Evolutionary conservation across 768 basidiomycete species (phyloP).

Genomic region (Auriscalpium vulgare): DNA sequence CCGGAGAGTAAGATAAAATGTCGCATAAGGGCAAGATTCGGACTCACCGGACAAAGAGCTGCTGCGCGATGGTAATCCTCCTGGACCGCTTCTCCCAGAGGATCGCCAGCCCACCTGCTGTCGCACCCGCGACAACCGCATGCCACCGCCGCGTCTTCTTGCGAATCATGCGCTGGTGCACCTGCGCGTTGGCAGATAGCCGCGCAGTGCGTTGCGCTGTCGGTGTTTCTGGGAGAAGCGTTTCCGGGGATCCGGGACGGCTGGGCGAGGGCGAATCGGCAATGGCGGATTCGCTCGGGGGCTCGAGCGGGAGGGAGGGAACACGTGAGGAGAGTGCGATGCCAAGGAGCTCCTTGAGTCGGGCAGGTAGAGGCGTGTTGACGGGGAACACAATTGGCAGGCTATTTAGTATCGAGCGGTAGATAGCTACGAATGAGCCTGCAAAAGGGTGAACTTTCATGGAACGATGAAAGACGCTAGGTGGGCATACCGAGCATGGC

Average conservation of each 20-base stretch:
- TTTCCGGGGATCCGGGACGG: conserved; percentile 4
- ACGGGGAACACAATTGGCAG: conserved; percentile 62
- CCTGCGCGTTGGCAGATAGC: conserved; percentile 54
- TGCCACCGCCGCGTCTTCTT: conserved; percentile 75
- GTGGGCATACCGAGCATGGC: conserved; percentile 67
- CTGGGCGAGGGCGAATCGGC: conserved; percentile 16
- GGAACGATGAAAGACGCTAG: background rate
- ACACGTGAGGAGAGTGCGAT: conserved; percentile 20
- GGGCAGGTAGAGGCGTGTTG: conserved; percentile 16
- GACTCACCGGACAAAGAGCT: conserved; percentile 78
- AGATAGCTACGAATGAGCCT: conserved; percentile 73
- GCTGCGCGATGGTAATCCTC: conserved; percentile 68
- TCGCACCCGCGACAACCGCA: conserved; percentile 66
- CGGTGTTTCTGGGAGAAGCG: conserved; percentile 8
- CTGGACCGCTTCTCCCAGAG: conserved; percentile 68
- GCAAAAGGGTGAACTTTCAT: background rate
- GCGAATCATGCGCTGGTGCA: conserved; percentile 52
- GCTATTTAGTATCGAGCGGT: conserved; percentile 73
- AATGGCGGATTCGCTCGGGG: conserved; percentile 10
- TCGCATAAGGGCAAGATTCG: background rate
- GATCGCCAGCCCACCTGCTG: conserved; percentile 67
- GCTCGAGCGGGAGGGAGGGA: conserved; percentile 16
- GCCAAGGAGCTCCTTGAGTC: conserved; percentile 15
- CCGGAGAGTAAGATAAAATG: background rate
- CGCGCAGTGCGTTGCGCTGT: conserved; percentile 34